Percentiles rank a stretch among this genome's conserved stretches.
phyloP scores from a whole-genome alignment of 768 basidiomycete species.

The Boletus insuetus region DNA sequence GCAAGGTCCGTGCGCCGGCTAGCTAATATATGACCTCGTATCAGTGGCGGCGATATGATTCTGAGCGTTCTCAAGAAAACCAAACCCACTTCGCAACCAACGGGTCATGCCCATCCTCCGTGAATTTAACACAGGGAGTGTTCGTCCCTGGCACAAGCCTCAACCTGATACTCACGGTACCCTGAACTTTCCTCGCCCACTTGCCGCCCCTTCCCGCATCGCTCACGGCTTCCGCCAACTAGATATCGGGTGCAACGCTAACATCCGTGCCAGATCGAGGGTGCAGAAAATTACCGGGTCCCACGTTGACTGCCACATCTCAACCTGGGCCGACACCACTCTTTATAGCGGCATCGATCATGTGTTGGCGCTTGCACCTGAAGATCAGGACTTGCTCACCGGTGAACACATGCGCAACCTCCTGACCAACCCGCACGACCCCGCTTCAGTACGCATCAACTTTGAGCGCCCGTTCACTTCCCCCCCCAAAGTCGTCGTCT shows the following conservation, averaged over 20 bases:
- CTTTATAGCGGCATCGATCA: not conserved
- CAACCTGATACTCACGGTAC: not conserved
- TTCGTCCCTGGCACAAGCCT: not conserved
- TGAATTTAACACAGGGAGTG: not conserved
- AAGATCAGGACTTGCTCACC: slow-evolving; percentile 15
- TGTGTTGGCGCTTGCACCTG: slow-evolving; percentile 1
- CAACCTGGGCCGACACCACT: not conserved
- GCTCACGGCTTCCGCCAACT: not conserved
- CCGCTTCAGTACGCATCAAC: not conserved
- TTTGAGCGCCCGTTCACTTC: not conserved
- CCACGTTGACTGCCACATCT: slow-evolving; percentile 3
- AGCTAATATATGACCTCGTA: too few relatives aligned
- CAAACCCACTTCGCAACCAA: not conserved
- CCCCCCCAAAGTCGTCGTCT: not conserved
- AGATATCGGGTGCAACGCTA: not conserved
- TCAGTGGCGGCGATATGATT: too few relatives aligned
- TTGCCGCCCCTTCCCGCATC: not conserved
- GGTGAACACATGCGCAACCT: slow-evolving; percentile 7
- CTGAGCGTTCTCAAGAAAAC: too few relatives aligned
- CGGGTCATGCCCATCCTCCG: not conserved
- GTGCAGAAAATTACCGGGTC: not conserved
- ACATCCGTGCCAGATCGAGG: not conserved
- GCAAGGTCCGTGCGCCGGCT: too few relatives aligned
- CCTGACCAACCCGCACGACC: not conserved
- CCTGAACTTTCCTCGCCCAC: not conserved